Conservation (phyloP, 495 filamentous ascomycete species). For the Neurospora sp. region DNA sequence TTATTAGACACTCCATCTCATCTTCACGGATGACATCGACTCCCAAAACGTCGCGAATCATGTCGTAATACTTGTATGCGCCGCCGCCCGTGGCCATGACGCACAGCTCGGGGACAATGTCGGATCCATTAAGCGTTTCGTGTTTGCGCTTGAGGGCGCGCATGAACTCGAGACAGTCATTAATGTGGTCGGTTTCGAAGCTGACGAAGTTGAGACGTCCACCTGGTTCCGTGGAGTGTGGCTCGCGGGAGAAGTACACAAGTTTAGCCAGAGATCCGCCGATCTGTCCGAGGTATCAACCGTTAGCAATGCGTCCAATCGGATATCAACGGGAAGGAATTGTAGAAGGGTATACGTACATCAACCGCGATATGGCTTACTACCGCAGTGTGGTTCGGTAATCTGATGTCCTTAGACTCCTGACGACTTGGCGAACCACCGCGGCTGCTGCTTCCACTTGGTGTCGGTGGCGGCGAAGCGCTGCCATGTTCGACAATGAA, state of each 20-base stretch:
- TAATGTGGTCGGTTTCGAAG: conserved; percentile 90
- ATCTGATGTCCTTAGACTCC: conserved; percentile 83
- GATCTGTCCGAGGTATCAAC: conserved; percentile 47
- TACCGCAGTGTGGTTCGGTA: conserved; percentile 85
- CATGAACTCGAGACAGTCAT: conserved; percentile 86
- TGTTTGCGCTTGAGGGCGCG: conserved; percentile 70
- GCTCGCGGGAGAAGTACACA: conserved; percentile 91
- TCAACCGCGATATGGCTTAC: conserved; percentile 96
- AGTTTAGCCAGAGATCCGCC: conserved; percentile 91
- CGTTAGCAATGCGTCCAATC: not conserved
- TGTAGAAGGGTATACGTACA: conserved; percentile 43
- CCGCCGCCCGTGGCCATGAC: conserved; percentile 94
- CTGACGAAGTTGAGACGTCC: conserved; percentile 89
- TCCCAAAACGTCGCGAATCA: conserved; percentile 66
- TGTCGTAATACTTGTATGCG: conserved; percentile 91
- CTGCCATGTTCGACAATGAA: conserved; percentile 83
- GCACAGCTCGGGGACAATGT: conserved; percentile 48
- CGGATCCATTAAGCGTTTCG: conserved; percentile 54
- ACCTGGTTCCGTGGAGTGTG: conserved; percentile 65
- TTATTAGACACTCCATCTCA: conserved; percentile 98
- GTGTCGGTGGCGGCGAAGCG: conserved; percentile 17
- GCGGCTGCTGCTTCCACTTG: conserved; percentile 45
- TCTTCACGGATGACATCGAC: conserved; percentile 88
- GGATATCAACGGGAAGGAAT: conserved; percentile 5
- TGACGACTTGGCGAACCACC: conserved; percentile 45